phyloP scores from a whole-genome alignment of 495 filamentous ascomycete species.

The Penicilliopsis zonata region DNA sequence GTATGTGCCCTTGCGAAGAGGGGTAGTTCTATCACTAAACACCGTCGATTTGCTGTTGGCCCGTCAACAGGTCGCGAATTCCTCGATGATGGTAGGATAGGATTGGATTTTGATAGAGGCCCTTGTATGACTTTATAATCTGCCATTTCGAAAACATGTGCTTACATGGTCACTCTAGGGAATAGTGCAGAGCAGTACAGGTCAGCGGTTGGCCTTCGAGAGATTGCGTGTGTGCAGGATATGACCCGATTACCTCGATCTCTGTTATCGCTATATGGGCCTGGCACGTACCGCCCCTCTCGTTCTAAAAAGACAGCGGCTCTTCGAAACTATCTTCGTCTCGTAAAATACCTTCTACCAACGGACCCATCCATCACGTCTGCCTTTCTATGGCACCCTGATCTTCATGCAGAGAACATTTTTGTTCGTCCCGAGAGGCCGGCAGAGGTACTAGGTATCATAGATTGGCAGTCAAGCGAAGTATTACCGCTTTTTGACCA shows the following conservation, averaged over 20 bases:
- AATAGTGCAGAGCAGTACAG: conserved; percentile 13
- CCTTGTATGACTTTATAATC: conserved; percentile 5
- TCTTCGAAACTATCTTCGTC: conserved; percentile 14
- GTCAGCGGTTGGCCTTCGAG: conserved; percentile 13
- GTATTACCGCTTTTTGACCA: conserved; percentile 18
- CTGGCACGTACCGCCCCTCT: conserved; percentile 15
- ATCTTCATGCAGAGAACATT: conserved; percentile 26
- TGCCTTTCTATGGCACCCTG: conserved; percentile 20
- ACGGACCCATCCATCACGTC: conserved; percentile 10
- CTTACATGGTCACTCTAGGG: conserved; percentile 11
- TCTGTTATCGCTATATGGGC: conserved; percentile 16
- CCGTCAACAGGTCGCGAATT: conserved; percentile 15
- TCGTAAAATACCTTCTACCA: conserved; percentile 15
- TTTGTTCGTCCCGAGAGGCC: conserved; percentile 19
- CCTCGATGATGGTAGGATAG: conserved; percentile 17
- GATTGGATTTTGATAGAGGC: conserved; percentile 8
- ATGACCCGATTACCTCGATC: conserved; percentile 12
- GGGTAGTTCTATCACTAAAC: conserved; percentile 4
- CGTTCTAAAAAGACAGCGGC: conserved; percentile 14
- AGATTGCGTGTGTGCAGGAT: conserved; percentile 14
- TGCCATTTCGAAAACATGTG: too few relatives aligned
- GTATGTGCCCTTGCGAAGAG: conserved; percentile 5
- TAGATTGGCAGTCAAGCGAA: conserved; percentile 24
- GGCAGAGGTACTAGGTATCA: conserved; percentile 16
- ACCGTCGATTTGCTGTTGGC: conserved; percentile 14